Conservation (phyloP, 108 stramenopile species). For the Chaetoceros tenuissimus region DNA sequence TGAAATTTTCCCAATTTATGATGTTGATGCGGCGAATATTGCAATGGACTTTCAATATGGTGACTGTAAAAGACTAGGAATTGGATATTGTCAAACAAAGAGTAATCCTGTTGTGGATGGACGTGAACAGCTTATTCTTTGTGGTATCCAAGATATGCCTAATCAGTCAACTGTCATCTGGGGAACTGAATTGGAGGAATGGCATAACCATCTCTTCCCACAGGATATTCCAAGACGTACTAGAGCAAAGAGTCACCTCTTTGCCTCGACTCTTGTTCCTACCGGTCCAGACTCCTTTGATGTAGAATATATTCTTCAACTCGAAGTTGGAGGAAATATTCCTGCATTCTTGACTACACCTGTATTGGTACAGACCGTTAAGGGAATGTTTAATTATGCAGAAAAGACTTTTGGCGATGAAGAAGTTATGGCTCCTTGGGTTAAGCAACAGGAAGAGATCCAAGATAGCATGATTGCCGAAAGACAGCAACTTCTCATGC, state of each 20-base stretch:
- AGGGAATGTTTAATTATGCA: slow-evolving; percentile 50
- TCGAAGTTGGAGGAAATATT: slow-evolving; percentile 63
- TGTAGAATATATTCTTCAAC: slow-evolving; percentile 64
- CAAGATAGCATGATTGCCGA: slow-evolving; percentile 1
- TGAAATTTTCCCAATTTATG: slow-evolving; percentile 48
- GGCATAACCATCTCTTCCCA: slow-evolving; percentile 63
- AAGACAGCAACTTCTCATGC: slow-evolving; percentile 3
- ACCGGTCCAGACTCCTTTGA: slow-evolving; percentile 52
- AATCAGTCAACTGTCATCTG: slow-evolving; percentile 57
- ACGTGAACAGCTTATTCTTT: slow-evolving; percentile 61
- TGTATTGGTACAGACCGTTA: slow-evolving; percentile 48
- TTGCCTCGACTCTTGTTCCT: slow-evolving; percentile 46
- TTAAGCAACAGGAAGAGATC: background rate
- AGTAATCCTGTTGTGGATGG: slow-evolving; percentile 39
- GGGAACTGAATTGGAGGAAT: slow-evolving; percentile 62
- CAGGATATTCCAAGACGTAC: slow-evolving; percentile 30
- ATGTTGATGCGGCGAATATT: slow-evolving; percentile 56
- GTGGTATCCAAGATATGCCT: slow-evolving; percentile 56
- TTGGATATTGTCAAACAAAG: slow-evolving; percentile 52
- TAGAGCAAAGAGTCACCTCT: slow-evolving; percentile 51
- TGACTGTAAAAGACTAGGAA: slow-evolving; percentile 46
- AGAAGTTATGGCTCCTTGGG: slow-evolving; percentile 2
- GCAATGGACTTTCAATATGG: slow-evolving; percentile 56
- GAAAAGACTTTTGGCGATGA: slow-evolving; percentile 19
- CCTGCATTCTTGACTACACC: slow-evolving; percentile 63